Base-by-base conservation (phyloP, 2,329 filamentous ascomycete genomes). In the Aspergillus sp. region DNA sequence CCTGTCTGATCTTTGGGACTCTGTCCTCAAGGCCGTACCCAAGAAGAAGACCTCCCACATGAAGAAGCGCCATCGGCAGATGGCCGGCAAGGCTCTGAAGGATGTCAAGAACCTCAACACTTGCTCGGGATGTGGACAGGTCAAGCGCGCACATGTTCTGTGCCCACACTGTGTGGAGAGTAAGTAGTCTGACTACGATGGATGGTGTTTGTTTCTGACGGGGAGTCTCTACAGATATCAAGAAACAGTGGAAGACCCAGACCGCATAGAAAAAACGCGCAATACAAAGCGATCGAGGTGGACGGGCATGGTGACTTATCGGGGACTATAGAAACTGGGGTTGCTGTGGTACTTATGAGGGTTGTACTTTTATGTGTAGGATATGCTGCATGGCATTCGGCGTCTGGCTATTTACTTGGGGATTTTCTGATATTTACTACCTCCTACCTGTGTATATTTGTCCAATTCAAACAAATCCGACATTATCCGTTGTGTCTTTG, bases 41-140 rank as follows among this genome's bases (percentile, higher is more conserved):
- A 99, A 99, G 82, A 97, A 96, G 79, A 99, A 97, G 83, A 95
- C 91, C 32, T 96, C 93, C 40, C 90, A 99, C 73, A 90, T 90
- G 79, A 96, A 94, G 79, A 96, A 91, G 81, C 83, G 94, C 63
- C 87, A 91, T 68, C 85, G 95, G 65, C 91, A 95, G 69, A 88
- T 97, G 86, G 93, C 92, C 20, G 94, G 94, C 66, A 99, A 99
- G 77, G 93, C 86, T 42, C 74, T 99, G 63, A 89, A 96, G 76
- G 94, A 99, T 69, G 85, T 95, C 52, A 94, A 88, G 58, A 83
- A 84, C 49, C 76, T 99, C 62, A 95, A 91, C 76, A 89, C 85
- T 67, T 99, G 94, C 70, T 89, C 93, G 0, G 89, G 86, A 13
- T 99, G 94, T 65, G 95, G 94, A 45, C 83, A 88, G 68, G 77